phyloP scores from a whole-genome alignment of 345 rosid genomes.

The Lumnitzera racemosa region DNA sequence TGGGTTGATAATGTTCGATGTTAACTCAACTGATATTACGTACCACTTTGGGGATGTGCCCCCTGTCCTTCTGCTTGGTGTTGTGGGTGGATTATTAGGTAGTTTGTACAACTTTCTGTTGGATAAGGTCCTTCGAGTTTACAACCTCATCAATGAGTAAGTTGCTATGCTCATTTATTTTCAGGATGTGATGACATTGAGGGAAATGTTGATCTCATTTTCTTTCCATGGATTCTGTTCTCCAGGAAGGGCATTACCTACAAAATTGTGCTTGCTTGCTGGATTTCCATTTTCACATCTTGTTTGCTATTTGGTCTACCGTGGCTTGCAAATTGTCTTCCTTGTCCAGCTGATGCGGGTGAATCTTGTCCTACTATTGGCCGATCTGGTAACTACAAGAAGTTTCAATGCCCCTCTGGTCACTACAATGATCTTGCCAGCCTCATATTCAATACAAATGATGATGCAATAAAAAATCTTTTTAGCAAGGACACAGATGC shows the following conservation, averaged over 20 bases:
- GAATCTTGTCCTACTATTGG: constrained; percentile 93
- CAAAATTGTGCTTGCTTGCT: constrained; percentile 57
- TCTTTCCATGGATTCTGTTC: constrained; percentile 11
- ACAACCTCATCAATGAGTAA: constrained; percentile 70
- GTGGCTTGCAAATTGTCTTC: constrained; percentile 71
- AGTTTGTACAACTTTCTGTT: constrained; percentile 68
- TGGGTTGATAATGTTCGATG: constrained; percentile 87
- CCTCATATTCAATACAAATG: constrained; percentile 92
- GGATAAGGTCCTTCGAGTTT: constrained; percentile 60
- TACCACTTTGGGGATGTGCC: constrained; percentile 77
- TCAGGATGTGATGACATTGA: not conserved
- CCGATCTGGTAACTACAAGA: constrained; percentile 91
- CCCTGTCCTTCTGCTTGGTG: constrained; percentile 69
- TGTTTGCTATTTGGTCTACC: constrained; percentile 92
- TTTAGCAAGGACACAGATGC: constrained; percentile 75
- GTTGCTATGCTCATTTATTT: constrained; percentile 12
- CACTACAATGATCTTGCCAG: constrained; percentile 91
- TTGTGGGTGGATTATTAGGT: constrained; percentile 83
- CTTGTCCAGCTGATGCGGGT: constrained; percentile 58
- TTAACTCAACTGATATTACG: constrained; percentile 50
- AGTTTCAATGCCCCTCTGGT: constrained; percentile 73
- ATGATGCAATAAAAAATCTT: constrained; percentile 83
- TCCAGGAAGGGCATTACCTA: constrained; percentile 58
- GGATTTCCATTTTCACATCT: constrained; percentile 68
- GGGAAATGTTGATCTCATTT: constrained; percentile 1